Percentiles rank a stretch among this genome's conserved stretches.
phyloP scores from a whole-genome alignment of 352 stramenopile species.

The Phytophthora rubi region DNA sequence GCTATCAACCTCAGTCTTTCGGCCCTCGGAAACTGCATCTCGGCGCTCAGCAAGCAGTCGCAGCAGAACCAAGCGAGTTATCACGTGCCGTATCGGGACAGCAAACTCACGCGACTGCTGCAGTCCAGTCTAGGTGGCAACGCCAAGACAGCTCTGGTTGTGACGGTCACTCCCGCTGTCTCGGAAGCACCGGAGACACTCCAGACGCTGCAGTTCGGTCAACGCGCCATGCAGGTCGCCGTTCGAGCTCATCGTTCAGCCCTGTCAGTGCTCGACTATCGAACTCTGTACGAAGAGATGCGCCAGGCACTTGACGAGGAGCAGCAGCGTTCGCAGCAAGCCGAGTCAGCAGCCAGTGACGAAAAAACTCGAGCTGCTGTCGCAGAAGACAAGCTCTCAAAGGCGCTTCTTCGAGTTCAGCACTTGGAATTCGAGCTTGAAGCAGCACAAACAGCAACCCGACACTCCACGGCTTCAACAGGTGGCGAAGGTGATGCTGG shows the following conservation, averaged over 20 bases:
- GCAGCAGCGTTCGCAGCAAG: conserved; percentile 31
- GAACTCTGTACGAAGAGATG: conserved; percentile 64
- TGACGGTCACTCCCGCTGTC: conserved; percentile 57
- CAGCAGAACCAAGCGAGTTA: conserved; percentile 38
- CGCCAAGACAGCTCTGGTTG: conserved; percentile 71
- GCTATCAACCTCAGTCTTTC: conserved; percentile 80
- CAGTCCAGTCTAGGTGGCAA: conserved; percentile 79
- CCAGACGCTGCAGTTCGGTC: conserved; percentile 76
- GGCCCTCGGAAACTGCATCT: conserved; percentile 79
- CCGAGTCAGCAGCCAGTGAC: conserved; percentile 29
- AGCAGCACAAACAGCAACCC: conserved; percentile 37
- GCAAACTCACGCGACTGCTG: conserved; percentile 73
- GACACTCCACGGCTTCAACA: conserved; percentile 5
- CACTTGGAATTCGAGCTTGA: conserved; percentile 71
- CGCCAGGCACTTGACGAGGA: conserved; percentile 58
- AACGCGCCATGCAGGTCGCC: conserved; percentile 72
- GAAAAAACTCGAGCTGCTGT: conserved; percentile 22
- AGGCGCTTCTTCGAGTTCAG: conserved; percentile 62
- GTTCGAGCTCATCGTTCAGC: conserved; percentile 71
- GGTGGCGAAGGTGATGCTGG: neutral
- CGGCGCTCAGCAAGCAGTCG: conserved; percentile 61
- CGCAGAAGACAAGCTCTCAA: conserved; percentile 57
- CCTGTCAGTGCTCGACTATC: conserved; percentile 73
- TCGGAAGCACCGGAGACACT: conserved; percentile 66
- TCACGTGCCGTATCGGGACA: conserved; percentile 78